Conservation (phyloP, 805 yeast species). For the Wickerhamomyces rabaulensis region DNA sequence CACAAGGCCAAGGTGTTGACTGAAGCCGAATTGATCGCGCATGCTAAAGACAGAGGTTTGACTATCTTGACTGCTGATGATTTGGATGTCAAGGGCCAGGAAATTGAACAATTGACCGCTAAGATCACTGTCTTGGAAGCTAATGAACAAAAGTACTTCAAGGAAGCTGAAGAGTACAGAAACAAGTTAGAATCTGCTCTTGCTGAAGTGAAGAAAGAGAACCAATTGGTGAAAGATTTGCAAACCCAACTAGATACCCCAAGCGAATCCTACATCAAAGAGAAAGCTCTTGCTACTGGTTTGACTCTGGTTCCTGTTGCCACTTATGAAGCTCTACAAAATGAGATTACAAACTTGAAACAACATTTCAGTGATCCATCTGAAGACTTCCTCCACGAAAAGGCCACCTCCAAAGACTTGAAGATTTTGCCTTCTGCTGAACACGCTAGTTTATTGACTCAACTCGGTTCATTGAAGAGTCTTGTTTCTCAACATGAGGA, state of each 20-base stretch:
- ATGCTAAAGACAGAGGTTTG: conserved; percentile 16
- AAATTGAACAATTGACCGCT: conserved; percentile 5
- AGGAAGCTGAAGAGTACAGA: conserved; percentile 19
- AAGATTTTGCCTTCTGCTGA: conserved; percentile 8
- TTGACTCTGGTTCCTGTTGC: conserved; percentile 16
- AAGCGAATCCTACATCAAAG: conserved; percentile 22
- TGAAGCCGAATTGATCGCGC: conserved; percentile 13
- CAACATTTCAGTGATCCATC: conserved; percentile 13
- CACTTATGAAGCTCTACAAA: conserved; percentile 8
- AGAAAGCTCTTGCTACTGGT: conserved; percentile 24
- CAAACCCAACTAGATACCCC: conserved; percentile 24
- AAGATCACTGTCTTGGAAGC: conserved; percentile 13
- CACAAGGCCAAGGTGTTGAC: conserved; percentile 9
- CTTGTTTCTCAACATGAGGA: conserved; percentile 1
- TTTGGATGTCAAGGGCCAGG: not conserved
- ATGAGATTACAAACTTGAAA: conserved; percentile 5
- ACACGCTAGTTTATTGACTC: conserved; percentile 8
- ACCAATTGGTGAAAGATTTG: conserved; percentile 1
- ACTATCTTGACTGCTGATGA: conserved; percentile 9
- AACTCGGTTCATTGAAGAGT: not conserved
- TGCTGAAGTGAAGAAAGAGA: conserved; percentile 3
- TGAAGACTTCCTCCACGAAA: conserved; percentile 9
- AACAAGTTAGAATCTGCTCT: conserved; percentile 14
- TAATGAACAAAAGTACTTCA: conserved; percentile 16
- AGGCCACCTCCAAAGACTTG: conserved; percentile 12